phyloP scores from a whole-genome alignment of 345 rosid genomes.

The Brassica rapa region DNA sequence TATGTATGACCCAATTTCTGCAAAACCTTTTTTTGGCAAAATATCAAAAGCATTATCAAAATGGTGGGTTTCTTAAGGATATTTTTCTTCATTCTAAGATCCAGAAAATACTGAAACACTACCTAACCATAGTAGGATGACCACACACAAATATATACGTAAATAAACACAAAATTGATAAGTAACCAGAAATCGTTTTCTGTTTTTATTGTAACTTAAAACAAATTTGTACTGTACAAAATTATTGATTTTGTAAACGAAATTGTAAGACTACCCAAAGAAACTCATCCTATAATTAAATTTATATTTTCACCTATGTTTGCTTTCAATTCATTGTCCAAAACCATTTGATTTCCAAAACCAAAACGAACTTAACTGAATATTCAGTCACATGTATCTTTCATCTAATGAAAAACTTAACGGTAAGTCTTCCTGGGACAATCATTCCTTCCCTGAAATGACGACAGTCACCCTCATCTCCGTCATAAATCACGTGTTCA shows the following conservation, averaged over 20 bases:
- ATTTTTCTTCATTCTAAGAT: neutral
- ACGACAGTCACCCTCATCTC: conserved; percentile 1
- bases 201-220: no score
- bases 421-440: conserved; percentile 26
- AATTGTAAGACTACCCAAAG: no score
- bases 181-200: no score
- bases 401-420: conserved; percentile 26
- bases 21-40: neutral
- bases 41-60: no score
- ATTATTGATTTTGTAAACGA: no score
- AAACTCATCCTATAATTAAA: no score
- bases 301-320: no score
- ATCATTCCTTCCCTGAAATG: neutral
- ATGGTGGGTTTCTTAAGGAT: no score
- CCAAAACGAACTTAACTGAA: conserved; percentile 38
- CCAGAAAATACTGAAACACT: neutral
- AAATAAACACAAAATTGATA: no score
- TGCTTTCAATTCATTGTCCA: no score
- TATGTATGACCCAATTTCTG: neutral
- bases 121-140: neutral
- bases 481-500: neutral
- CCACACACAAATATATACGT: neutral
- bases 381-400: conserved; percentile 22
- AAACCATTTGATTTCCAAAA: neutral
- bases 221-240: no score